phyloP scores from a whole-genome alignment of 306 rosid genomes.

The Sophora flavescens region DNA sequence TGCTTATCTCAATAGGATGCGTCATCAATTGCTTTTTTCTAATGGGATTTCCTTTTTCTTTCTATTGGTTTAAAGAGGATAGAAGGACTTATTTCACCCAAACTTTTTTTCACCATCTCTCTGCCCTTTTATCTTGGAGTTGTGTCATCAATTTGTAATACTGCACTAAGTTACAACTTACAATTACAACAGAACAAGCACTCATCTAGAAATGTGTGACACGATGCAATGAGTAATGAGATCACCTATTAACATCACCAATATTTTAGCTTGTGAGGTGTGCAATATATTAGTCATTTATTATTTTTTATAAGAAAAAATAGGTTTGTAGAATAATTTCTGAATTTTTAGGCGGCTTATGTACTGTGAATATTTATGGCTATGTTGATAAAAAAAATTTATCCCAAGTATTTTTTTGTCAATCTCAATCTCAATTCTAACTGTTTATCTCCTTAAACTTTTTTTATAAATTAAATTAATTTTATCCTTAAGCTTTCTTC shows the following conservation, averaged over 20 bases:
- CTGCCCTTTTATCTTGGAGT: slow-evolving; percentile 9
- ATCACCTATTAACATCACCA: slow-evolving; percentile 25
- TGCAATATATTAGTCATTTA: not conserved
- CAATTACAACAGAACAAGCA: not conserved
- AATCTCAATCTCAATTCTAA: not conserved
- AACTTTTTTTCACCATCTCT: not conserved
- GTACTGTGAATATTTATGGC: not conserved
- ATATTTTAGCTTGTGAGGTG: not conserved
- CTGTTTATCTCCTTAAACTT: too few relatives aligned
- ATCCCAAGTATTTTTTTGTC: not conserved
- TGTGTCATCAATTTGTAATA: slow-evolving; percentile 41
- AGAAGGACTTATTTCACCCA: slow-evolving; percentile 37
- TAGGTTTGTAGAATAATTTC: not conserved
- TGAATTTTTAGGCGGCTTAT: not conserved
- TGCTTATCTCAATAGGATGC: slow-evolving; percentile 43
- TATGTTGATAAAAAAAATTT: not conserved
- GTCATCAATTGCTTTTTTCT: slow-evolving; percentile 23
- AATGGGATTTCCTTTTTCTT: slow-evolving; percentile 48
- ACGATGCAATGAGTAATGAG: slow-evolving; percentile 10
- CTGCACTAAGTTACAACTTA: slow-evolving; percentile 16
- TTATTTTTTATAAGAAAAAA: not conserved
- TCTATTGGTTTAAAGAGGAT: slow-evolving; percentile 50
- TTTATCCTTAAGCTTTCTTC: not conserved
- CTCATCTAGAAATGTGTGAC: slow-evolving; percentile 39
- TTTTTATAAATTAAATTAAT: too few relatives aligned